Base-by-base conservation (phyloP, 306 rosid species). In the Dalbergia cultrata region DNA sequence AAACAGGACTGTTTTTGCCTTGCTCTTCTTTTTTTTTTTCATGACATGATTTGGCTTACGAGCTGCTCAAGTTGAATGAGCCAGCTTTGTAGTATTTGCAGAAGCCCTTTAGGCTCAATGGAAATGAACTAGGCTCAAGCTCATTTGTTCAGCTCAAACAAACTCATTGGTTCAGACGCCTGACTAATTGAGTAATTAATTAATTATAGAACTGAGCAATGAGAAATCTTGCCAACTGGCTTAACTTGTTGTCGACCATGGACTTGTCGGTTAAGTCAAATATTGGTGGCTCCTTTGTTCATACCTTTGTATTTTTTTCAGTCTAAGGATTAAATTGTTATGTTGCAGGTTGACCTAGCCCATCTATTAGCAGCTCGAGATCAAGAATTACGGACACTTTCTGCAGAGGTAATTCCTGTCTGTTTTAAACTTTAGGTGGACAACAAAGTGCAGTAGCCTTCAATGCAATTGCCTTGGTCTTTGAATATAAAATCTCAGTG, bases 291-390 rank as follows among this genome's bases (percentile, higher is more conserved):
- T 60, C 16, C 21, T 64, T 57, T 60, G 9, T 63, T 60, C 14
- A 54, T 18, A 17, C 21, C 22, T 3, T 37, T 22, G 14, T 31
- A 7, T 3, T 22, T 19, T 4, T 13, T 5, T 1, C 13, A 10
- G n/a, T 14, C 26, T 3, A 3, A 31, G 65, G 37, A 67, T 21
- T 61, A 41, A 67, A 54, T 89, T 74, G 35, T 75, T 72, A 59
- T 72, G 41, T 79, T 88, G 35, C 94, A 96, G 99, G 99, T 96
- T 90, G 99, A 96, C 87, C 98, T 96, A 72, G 99, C 98, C 65
- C 99, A 96, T 81, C 81, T 96, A 72, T 85, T 96, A 78, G 98
- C 99, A 56, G 97, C 94, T 49, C 98, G 98, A 81, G 99, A 96
- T 87, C 99, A 96, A 84, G 99, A 96, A 86, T 82, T 96, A 63